These are phyloP conservation scores for Thielaviopsis cerberus DNA, from an alignment of 2,329 filamentous ascomycete genomes.

Conservation along the genomic window DNA sequence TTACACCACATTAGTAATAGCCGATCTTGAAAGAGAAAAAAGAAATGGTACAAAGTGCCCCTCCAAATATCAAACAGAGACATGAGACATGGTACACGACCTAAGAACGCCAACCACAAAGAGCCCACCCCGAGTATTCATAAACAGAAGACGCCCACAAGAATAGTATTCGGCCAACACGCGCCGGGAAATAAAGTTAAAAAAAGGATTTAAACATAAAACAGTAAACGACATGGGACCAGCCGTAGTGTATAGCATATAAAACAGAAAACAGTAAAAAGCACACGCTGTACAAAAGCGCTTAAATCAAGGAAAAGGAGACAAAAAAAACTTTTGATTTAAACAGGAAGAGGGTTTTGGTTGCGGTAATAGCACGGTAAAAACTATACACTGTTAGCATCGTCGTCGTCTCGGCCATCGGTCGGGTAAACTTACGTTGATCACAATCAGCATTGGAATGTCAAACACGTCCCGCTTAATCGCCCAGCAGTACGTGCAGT, in stretches of 20 bases:
- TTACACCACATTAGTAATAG: neutral
- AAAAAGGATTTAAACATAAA: neutral
- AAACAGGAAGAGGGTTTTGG: slow-evolving; percentile 37
- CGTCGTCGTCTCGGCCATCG: neutral
- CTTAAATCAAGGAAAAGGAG: slow-evolving; percentile 1
- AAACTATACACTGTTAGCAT: slow-evolving; percentile 25
- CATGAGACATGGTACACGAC: neutral
- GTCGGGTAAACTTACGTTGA: slow-evolving; percentile 56
- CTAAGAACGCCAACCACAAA: neutral
- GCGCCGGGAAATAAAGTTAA: neutral
- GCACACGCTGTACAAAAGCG: slow-evolving; percentile 16
- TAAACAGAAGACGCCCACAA: neutral
- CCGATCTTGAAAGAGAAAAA: neutral
- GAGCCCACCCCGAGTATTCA: neutral
- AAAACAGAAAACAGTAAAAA: slow-evolving; percentile 16
- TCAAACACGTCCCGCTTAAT: slow-evolving; percentile 95
- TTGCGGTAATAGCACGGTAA: slow-evolving; percentile 41
- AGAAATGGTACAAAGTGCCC: neutral
- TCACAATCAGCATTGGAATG: slow-evolving; percentile 94
- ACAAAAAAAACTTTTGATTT: slow-evolving; percentile 12
- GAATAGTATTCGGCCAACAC: neutral
- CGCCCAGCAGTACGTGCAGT: slow-evolving; percentile 92
- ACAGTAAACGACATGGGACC: neutral
- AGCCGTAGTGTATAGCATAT: neutral
- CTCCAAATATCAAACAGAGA: neutral